Evolutionary conservation across 2,329 filamentous ascomycete species (phyloP).

Genomic region (Onygenales sp.): DNA sequence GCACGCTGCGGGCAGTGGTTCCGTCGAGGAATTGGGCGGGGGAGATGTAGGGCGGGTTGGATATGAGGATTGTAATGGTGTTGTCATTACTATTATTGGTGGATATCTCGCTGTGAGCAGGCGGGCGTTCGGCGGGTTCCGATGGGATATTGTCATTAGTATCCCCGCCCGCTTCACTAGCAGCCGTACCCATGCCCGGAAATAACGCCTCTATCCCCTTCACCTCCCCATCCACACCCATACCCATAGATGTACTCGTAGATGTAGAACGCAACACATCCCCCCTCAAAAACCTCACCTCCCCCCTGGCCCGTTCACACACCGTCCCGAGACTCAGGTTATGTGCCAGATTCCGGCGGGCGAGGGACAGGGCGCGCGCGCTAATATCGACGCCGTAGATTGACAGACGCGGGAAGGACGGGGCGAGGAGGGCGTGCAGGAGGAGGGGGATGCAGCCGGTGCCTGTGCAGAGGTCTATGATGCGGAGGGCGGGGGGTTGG

Average conservation of each 20-base stretch:
- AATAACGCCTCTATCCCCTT: not conserved
- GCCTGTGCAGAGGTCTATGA: conserved; percentile 84
- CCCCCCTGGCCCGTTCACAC: conserved; percentile 16
- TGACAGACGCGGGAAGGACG: conserved; percentile 32
- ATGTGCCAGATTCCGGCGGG: conserved; percentile 51
- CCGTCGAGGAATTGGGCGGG: conserved; percentile 45
- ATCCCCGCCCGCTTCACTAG: not conserved
- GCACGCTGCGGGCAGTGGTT: conserved; percentile 63
- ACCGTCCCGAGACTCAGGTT: conserved; percentile 34
- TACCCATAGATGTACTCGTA: too few species aligned
- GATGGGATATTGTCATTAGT: not conserved
- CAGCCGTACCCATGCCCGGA: not conserved
- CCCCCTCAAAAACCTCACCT: conserved; percentile 39
- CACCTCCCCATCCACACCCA: not conserved
- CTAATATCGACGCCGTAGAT: conserved; percentile 71
- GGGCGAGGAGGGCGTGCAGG: conserved; percentile 53
- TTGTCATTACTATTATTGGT: not conserved
- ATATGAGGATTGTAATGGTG: conserved; percentile 52
- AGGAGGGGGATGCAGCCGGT: conserved; percentile 82
- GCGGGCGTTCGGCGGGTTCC: not conserved
- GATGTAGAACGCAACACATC: conserved; percentile 17
- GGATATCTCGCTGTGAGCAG: not conserved
- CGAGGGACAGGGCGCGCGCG: conserved; percentile 52
- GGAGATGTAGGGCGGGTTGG: conserved; percentile 90
- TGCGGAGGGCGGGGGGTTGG: conserved; percentile 35